Base-by-base conservation (phyloP, 176 grass and related monocot species). In the Oryza coarctata region DNA sequence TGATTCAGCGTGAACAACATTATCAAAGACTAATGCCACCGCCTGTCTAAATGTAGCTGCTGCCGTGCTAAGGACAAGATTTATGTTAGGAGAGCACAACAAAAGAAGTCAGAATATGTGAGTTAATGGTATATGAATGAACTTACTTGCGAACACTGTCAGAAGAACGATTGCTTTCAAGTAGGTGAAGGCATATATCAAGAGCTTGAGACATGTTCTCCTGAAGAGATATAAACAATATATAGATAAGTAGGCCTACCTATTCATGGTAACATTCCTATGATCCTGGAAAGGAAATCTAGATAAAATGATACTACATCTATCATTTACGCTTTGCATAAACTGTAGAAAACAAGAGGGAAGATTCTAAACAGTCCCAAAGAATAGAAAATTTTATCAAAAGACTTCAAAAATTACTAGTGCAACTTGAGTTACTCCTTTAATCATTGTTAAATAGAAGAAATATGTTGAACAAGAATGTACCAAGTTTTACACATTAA, bases 41-140 rank as follows among this genome's bases (percentile, higher is more conserved):
- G 95, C 95, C 87, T 98, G 95, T 88, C 95, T 94, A 86, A 98
- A 95, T 73, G 95, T 98, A 85, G 95, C 95, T 88, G 95, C 95
- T 78, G 95, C 95, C 84, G 95, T 98, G 86, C 95, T 98, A 82
- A 79, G 66, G 89, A 70, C 79, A 84, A 73, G 72, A 50, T 73
- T 35, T 81, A 69, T 75, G 71, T 86, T 86, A 91, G 76, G 80
- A 90, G 49, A 55, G 65, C 50, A 70, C 43, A 23, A 69, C 58
- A 79, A 80, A 75, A 43, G 57, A 70, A 72, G 15, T 61, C 32
- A 12, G 41, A 89, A 82, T 60, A 7, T 1, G 26, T 55, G 50
- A 72, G 13, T 32, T 32, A 58, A 73, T 25, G 60, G 23, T 47
- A 76, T 71, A 44, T 22, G 14, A 84, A 57, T 75, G 50, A 58